Base-by-base conservation (phyloP, 768 basidiomycete species). In the Lyophyllum shimeji region DNA sequence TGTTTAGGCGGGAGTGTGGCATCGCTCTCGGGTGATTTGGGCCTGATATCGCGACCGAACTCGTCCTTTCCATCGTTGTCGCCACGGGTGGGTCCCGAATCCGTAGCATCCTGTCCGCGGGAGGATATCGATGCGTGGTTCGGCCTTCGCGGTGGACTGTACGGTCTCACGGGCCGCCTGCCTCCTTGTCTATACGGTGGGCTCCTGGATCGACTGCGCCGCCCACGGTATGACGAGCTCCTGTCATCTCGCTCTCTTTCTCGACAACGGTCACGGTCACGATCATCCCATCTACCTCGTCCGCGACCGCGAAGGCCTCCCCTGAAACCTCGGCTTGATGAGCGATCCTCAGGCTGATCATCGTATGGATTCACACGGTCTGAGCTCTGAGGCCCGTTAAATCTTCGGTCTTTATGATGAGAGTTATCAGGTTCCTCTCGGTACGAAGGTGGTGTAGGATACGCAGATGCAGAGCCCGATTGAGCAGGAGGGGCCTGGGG, bases 1-100 rank as follows among this genome's bases (percentile, higher is more conserved):
- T 25, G 46, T 50, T 48, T 60, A 48, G 70, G 65, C 33, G 71
- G 68, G 49, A 63, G 69, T 53, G 70, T 68, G 46, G 57, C 52
- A 37, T 64, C 64, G 21, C 62, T 63, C 20, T 66, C 67, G 45
- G 80, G 75, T 37, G 88, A 84, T 40, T 74, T 70, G 33, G 81
- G 73, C 63, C 90, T 80, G 65, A 91, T 79, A 68, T 93, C 90
- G 63, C 91, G 85, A 62, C 91, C 90, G 71, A 93, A 93, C 70
- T 93, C 90, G 80, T 93, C 90, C 71, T 85, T 90, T 55, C 74
- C 84, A n/a, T 68, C 82, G 20, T 65, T 66, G 47, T 65, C 50
- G 60, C 60, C 66, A 65, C 64, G 59, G 45, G 53, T 60, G 21
- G 64, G 31, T 39, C 42, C 46, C 6, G 44, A 42, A 37, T 64